Conservation (phyloP, 305 asterid species). For the Fraxinus latifolia region DNA sequence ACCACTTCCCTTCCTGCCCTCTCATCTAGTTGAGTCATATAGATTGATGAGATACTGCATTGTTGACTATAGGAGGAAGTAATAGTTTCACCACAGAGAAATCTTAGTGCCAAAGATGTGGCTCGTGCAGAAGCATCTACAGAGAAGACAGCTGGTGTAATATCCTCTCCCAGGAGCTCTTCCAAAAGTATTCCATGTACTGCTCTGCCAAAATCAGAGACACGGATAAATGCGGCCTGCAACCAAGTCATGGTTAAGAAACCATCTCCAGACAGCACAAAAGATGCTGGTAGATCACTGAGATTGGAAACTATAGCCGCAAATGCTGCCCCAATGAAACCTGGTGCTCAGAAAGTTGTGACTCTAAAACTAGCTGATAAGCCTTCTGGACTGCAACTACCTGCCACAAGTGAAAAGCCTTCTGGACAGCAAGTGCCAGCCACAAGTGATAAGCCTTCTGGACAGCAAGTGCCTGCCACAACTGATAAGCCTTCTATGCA, state of each 20-base stretch:
- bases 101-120: slow-evolving; percentile 29
- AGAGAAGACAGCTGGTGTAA: slow-evolving; percentile 29
- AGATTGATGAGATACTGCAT: slow-evolving; percentile 12
- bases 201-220: slow-evolving; percentile 33
- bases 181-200: slow-evolving; percentile 33
- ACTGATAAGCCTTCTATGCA: slow-evolving; percentile 1
- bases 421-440: neutral
- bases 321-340: slow-evolving; percentile 34
- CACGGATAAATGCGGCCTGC: slow-evolving; percentile 25
- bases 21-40: neutral
- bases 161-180: slow-evolving; percentile 51
- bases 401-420: neutral
- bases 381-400: neutral
- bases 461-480: slow-evolving; percentile 1
- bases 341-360: slow-evolving; percentile 31
- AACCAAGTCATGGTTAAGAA: slow-evolving; percentile 17
- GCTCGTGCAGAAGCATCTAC: slow-evolving; percentile 28
- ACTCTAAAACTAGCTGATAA: slow-evolving; percentile 33
- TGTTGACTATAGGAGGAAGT: slow-evolving; percentile 52
- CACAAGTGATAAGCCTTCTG: neutral
- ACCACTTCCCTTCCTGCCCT: neutral
- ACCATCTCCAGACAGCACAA: slow-evolving; percentile 40
- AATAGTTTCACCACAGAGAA: slow-evolving; percentile 34
- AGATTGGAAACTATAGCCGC: slow-evolving; percentile 31
- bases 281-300: slow-evolving; percentile 37